Evolutionary conservation across 1,284 basidiomycete species (phyloP).

Genomic region (Mycosarcoma mackinlayi): DNA sequence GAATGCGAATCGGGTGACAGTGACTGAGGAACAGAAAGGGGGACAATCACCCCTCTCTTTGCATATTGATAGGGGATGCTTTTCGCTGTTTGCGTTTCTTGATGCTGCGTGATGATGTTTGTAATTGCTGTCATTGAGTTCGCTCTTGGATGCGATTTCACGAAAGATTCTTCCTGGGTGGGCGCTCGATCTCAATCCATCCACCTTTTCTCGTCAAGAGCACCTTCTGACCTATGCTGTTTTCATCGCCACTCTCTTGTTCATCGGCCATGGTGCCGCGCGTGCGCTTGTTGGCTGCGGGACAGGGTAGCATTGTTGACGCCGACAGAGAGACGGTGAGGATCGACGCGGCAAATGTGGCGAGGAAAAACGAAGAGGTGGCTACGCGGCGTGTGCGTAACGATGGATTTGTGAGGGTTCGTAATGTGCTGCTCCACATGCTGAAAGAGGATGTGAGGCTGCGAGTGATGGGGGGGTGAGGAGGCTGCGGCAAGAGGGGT

Average conservation of each 20-base stretch:
- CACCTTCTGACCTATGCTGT: slow-evolving; percentile 40
- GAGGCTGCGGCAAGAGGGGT: not conserved
- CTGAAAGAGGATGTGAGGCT: too few relatives aligned
- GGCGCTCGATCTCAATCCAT: slow-evolving; percentile 57
- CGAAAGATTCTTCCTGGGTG: not conserved
- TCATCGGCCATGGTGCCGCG: slow-evolving; percentile 23
- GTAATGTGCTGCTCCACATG: slow-evolving; percentile 8
- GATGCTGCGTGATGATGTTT: too few relatives aligned
- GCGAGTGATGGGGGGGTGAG: not conserved
- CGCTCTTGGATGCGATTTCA: too few relatives aligned
- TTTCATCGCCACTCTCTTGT: not conserved
- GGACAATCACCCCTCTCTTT: too few relatives aligned
- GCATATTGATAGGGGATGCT: too few relatives aligned
- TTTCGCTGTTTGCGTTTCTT: too few relatives aligned
- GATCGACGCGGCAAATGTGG: slow-evolving; percentile 52
- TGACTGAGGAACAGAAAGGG: too few relatives aligned
- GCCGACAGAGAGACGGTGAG: slow-evolving; percentile 53
- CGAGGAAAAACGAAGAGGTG: slow-evolving; percentile 47
- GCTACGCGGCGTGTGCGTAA: slow-evolving; percentile 33
- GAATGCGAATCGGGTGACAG: too few relatives aligned
- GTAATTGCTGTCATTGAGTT: too few relatives aligned
- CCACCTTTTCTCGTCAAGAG: slow-evolving; percentile 47
- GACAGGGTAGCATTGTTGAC: slow-evolving; percentile 56
- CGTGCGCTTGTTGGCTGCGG: slow-evolving; percentile 26
- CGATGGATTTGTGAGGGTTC: slow-evolving; percentile 21